Base-by-base conservation (phyloP, 106 monocot species). In the Gastrodia elata region DNA sequence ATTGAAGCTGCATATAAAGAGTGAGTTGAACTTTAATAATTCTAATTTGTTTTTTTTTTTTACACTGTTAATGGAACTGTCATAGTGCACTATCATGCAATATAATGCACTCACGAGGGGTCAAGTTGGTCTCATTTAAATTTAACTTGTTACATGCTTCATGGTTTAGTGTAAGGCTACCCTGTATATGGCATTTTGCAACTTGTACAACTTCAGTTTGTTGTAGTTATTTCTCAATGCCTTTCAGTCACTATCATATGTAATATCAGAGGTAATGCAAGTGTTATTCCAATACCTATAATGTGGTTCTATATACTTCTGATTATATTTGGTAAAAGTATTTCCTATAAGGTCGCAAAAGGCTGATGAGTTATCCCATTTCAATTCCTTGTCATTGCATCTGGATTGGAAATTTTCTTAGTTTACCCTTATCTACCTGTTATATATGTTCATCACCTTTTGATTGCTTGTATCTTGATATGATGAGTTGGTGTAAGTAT, bases 1-100 rank as follows among this genome's bases (percentile, higher is more conserved):
- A 98, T 98, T 68, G 93, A 98, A 70, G 90, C 88, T 80, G 82
- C 91, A n/a, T 80, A 78, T 46, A 91, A 91, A 43, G 88, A 91
- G 97, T 98, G 76, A 88, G 92, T 85, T 67, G 61, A 61, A 61
- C 61, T 61, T 61, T 30, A 32, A 61, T 30, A 2, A 30, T 61
- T n/a, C 32, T 61, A 61, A 32, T 52, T 52, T 22, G 3, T 52
- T 9, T 52, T n/a, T 9, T 52, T n/a, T 52, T 22, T 52, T 22
- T 4, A 61, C 61, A 61, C 32, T 3, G 14, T 32, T 32, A n/a
- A 3, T 32, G 22, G 10, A 30, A 61, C 32, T 32, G 27, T 61
- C 32, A 32, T 1, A 11, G 61, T 61, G 18, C 46, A 52, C 20
- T 52, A 22, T 52, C 0, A 4, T 52, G 6, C 52, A 18, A 52